These are phyloP conservation scores for Colletotrichum acutatum DNA, from an alignment of 2,329 filamentous ascomycete species.

Conservation along the genomic window DNA sequence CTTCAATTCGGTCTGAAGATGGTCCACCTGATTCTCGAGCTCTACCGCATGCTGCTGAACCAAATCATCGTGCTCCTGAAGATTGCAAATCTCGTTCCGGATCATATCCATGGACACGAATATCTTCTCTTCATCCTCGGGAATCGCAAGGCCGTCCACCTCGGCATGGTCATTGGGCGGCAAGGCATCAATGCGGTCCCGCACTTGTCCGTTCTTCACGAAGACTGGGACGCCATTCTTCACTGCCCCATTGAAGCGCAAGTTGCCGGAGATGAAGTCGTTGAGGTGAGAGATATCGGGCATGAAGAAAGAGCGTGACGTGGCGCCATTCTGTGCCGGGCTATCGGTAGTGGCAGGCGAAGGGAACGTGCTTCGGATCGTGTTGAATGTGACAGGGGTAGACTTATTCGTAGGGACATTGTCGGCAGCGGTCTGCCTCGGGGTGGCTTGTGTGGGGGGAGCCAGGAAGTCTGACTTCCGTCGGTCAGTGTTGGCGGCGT, in stretches of 20 bases:
- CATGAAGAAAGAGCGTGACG: constrained; percentile 64
- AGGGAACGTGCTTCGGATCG: constrained; percentile 37
- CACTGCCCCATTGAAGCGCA: constrained; percentile 61
- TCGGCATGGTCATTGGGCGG: constrained; percentile 56
- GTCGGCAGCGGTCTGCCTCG: constrained; percentile 23
- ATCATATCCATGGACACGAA: constrained; percentile 73
- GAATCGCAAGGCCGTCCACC: constrained; percentile 61
- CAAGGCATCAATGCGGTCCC: constrained; percentile 52
- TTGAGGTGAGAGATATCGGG: constrained; percentile 66
- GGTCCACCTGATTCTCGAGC: constrained; percentile 62
- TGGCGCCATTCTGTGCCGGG: constrained; percentile 51
- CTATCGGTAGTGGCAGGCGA: constrained; percentile 48
- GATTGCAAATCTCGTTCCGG: constrained; percentile 64
- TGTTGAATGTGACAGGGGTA: constrained; percentile 35
- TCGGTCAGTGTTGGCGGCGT: constrained; percentile 25
- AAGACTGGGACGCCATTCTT: constrained; percentile 66
- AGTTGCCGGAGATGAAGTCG: constrained; percentile 66
- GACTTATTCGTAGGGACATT: constrained; percentile 12
- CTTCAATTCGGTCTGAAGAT: constrained; percentile 60
- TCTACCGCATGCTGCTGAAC: constrained; percentile 65
- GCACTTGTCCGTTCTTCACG: constrained; percentile 63
- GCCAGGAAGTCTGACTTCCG: constrained; percentile 31
- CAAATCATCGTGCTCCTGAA: constrained; percentile 67
- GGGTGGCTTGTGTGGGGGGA: constrained; percentile 23
- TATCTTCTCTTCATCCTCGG: constrained; percentile 66